Evolutionary conservation across 371 early-diverging fungal species (phyloP).

Genomic region (Umbelopsis sp.): DNA sequence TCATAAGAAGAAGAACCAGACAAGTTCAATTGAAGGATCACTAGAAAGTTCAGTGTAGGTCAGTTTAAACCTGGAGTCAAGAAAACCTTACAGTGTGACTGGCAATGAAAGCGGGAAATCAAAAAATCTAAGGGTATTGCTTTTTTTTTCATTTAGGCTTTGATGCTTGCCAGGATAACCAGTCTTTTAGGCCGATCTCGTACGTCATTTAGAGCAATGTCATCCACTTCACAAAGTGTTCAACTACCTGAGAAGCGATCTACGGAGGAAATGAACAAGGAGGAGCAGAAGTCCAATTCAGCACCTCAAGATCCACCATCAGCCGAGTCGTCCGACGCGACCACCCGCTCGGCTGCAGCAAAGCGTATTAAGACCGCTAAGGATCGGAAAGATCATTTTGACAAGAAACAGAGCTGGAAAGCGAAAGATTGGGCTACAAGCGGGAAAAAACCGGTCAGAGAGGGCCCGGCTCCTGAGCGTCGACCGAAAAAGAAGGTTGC

Average conservation of each 20-base stretch:
- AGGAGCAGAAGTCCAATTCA: not conserved
- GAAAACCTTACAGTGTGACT: not conserved
- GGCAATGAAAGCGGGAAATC: not conserved
- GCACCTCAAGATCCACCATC: not conserved
- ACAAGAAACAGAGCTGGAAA: constrained; percentile 25
- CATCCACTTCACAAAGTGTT: not conserved
- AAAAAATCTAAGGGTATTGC: not conserved
- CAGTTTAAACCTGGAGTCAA: not conserved
- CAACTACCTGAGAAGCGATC: constrained; percentile 3
- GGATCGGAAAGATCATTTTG: constrained; percentile 28
- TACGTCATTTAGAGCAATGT: constrained; percentile 5
- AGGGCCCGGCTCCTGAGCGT: constrained; percentile 33
- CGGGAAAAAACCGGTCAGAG: constrained; percentile 8
- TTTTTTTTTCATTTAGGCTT: constrained; percentile 2
- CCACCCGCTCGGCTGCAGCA: not conserved
- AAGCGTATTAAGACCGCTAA: constrained; percentile 29
- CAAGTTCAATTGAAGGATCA: not conserved
- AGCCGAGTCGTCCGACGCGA: not conserved
- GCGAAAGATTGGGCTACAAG: constrained; percentile 13
- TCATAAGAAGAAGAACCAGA: constrained; percentile 12
- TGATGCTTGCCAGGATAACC: not conserved
- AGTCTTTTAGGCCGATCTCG: not conserved
- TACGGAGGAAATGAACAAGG: not conserved
- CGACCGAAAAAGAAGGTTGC: constrained; percentile 90
- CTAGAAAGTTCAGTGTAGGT: not conserved